Base-by-base conservation (phyloP, 192 early-diverging fungal species). In the Backusella psychrophila region DNA sequence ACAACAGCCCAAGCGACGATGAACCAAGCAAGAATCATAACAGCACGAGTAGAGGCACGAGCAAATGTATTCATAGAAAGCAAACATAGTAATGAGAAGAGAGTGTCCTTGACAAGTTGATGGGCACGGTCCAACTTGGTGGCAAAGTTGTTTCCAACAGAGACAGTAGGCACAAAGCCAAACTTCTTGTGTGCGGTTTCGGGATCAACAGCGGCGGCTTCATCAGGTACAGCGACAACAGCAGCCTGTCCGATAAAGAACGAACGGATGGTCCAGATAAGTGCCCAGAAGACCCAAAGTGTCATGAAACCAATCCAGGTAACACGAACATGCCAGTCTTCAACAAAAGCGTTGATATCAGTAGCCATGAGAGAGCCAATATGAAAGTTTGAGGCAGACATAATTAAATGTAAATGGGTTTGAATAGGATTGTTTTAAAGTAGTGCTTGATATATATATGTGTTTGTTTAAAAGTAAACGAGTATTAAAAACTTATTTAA, bases 1-100 rank as follows among this genome's bases (percentile, higher is more conserved):
- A 80, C 15, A 4, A 80, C 23, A 21, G 78, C 78, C 29, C 75
- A 76, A 19, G 59, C 70, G 41, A 73, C 41, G 49, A 72, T 76
- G 15, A 85, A 67, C 83, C 83, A 85, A 21, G 78, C 26, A 15
- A 85, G 21, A 39, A 85, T 79, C 76, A 77, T 76, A 2, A 80
- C 83, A 4, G 83, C 75, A 38, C 59, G 34, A 4, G 69, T 77
- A 46, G 78, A 73, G 17, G 78, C 83, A 72, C 80, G 71, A 21
- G 75, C 81, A 52, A 85, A 73, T 26, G 75, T 78, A 38, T 85
- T 85, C 17, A 85, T 35, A n/a, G 69, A 39, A 15, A 85, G 53
- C 1, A 79, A 75, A 1, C 76, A 56, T n/a, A 82, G 72, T 4
- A 85, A 59, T 31, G 79, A 66, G 35, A 82, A 72, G 3, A 82